Evolutionary conservation across 1,139 yeast species (phyloP).

Genomic region (Lodderomyces orthopsilosis): DNA sequence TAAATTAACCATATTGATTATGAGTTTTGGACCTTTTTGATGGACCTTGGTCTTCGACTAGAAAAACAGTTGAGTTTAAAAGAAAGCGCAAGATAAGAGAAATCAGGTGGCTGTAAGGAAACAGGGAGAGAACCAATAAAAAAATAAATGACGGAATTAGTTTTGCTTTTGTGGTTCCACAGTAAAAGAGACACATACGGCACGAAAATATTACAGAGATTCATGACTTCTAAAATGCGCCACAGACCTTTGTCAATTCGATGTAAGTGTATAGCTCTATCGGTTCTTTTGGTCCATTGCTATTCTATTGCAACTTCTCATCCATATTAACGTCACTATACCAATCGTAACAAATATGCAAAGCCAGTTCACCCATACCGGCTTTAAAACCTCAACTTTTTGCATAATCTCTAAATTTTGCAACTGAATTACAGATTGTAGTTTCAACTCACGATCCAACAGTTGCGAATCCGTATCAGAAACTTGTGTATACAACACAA

Average conservation of each 20-base stretch:
- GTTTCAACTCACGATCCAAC: neutral
- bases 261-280: neutral
- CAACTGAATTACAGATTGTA: neutral
- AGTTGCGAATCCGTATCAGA: neutral
- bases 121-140: neutral
- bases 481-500: neutral
- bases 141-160: neutral
- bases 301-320: conserved; percentile 32
- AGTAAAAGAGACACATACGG: neutral
- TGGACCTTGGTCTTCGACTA: neutral
- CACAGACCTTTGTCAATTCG: neutral
- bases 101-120: neutral
- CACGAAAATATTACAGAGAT: neutral
- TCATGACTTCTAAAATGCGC: too few species aligned
- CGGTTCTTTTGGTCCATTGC: neutral
- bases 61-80: neutral
- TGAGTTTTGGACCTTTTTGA: neutral
- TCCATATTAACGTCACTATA: conserved; percentile 32
- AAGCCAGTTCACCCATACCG: conserved; percentile 16
- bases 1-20: neutral
- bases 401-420: neutral
- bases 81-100: neutral
- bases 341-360: conserved; percentile 18
- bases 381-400: neutral
- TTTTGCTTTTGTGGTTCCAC: neutral